Base-by-base conservation (phyloP, 805 yeast genomes). In the Saccharomyces kudriavzevii region DNA sequence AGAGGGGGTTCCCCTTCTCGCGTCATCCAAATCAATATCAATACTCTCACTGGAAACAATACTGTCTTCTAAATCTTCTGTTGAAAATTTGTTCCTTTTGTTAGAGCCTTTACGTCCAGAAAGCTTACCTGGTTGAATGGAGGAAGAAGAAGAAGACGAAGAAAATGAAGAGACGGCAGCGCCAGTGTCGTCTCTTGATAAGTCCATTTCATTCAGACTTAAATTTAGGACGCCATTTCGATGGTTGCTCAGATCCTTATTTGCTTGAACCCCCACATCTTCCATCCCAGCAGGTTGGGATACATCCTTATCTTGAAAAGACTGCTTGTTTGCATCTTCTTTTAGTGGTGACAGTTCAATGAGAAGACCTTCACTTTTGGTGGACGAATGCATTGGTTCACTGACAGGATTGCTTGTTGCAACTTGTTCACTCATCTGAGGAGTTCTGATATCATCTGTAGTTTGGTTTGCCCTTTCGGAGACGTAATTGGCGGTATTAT, bases 41-140 rank as follows among this genome's bases (percentile, higher is more conserved):
- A 58, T 54, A 45, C 63, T 60, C 45, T 60, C 63, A 20, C 60
- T 60, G 13, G 63, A 60, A 11, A 56, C 62, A 27, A 57, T 51
- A 40, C 59, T 57, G 17, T 35, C 43, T 8, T 17, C 51, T 30
- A 56, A 35, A 1, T 43, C 53, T 2, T 53, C 57, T 24, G 53
- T 54, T 45, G 49, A 49, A 26, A 49, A 48, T 5, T 48, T 49
- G 14, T 49, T 45, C n/a, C 48, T 55, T n/a, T 28, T 49, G 20
- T 51, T 43, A 11, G 43, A 17, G 3, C 43, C 43, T 35, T 35
- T 35, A 17, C 43, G 43, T 35, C 43, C 43, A 17, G 43, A 35
- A 35, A 17, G 24, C 13, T 35, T 35, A 17, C 13, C 43, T 20
- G 20, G 43, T 35, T 35, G 43, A 35, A 17, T 17, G n/a, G 40